These are phyloP conservation scores for Cladochytrium replicatum DNA, from an alignment of 192 early-diverging fungal species.

Conservation along the genomic window DNA sequence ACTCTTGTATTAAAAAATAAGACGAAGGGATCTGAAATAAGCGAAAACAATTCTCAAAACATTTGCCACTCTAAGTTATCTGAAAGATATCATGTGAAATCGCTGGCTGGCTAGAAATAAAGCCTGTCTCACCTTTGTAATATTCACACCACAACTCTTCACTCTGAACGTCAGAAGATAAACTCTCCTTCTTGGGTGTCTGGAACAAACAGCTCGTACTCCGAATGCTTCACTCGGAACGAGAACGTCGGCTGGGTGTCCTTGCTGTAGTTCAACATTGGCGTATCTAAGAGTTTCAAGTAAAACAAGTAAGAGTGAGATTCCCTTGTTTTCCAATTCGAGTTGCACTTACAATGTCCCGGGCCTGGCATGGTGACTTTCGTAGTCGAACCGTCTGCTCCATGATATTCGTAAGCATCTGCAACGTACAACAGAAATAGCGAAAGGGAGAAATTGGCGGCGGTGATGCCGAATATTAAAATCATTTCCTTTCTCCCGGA, in stretches of 20 bases:
- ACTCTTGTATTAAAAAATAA: too few species aligned
- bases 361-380: slow-evolving; percentile 38
- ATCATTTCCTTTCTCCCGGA: slow-evolving; percentile 8
- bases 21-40: too few species aligned
- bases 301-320: not conserved
- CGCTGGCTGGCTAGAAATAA: too few species aligned
- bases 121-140: too few species aligned
- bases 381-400: slow-evolving; percentile 18
- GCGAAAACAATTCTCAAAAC: too few species aligned
- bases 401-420: slow-evolving; percentile 27
- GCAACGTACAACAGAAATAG: not conserved
- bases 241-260: slow-evolving; percentile 36
- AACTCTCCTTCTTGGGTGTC: slow-evolving; percentile 37
- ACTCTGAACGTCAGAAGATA: too few species aligned
- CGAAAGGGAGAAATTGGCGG: too few species aligned
- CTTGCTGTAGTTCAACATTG: slow-evolving; percentile 30
- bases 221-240: slow-evolving; percentile 45
- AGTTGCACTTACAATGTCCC: slow-evolving; percentile 31
- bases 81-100: too few species aligned
- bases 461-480: too few species aligned
- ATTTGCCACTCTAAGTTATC: too few species aligned
- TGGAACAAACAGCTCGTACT: slow-evolving; percentile 47
- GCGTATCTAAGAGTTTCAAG: slow-evolving; percentile 24
- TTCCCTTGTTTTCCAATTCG: not conserved
- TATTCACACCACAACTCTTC: too few species aligned